Evolutionary conservation across 2,329 filamentous ascomycete genomes (phyloP).

Genomic region (Bipolaris sorokiniana): DNA sequence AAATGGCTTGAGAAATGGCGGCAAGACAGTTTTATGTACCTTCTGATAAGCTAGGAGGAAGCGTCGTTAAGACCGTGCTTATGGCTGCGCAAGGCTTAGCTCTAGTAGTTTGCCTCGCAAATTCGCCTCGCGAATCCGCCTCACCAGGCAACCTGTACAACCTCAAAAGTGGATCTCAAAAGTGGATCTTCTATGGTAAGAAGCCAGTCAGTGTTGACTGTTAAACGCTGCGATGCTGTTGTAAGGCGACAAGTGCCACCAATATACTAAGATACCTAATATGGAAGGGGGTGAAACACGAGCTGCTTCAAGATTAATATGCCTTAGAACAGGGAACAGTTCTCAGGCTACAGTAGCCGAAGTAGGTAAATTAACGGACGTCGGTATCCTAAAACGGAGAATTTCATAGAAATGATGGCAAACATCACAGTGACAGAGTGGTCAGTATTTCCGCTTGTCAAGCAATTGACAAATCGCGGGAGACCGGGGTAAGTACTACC

Average conservation of each 20-base stretch:
- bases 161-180: neutral
- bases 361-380: neutral
- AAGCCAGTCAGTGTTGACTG: neutral
- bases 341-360: neutral
- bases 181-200: neutral
- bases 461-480: neutral
- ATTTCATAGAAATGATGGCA: neutral
- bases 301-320: neutral
- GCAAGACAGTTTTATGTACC: no score
- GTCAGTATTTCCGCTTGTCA: constrained; percentile 1
- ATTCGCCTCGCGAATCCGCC: no score
- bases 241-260: neutral
- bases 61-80: no score
- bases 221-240: neutral
- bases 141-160: no score
- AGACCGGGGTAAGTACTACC: neutral
- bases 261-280: neutral
- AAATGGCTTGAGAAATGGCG: no score
- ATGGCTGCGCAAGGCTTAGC: no score
- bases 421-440: neutral
- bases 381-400: neutral
- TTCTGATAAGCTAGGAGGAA: no score
- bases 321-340: neutral
- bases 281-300: neutral
- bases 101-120: no score